phyloP scores from a whole-genome alignment of 371 early-diverging fungal species.

The Lichtheimia ornata region DNA sequence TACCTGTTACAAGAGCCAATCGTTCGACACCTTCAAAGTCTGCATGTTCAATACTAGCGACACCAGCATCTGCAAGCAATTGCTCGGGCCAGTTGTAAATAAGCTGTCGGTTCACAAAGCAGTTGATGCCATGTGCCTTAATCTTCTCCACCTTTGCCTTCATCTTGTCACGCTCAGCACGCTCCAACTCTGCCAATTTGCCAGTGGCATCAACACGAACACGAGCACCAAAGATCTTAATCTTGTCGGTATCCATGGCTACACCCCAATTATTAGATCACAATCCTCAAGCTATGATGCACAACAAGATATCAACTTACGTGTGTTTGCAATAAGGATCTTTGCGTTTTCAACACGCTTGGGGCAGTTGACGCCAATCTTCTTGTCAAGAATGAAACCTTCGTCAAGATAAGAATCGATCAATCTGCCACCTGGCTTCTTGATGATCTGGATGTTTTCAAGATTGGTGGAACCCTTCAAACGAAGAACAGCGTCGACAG shows the following conservation, averaged over 20 bases:
- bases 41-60: conserved; percentile 99
- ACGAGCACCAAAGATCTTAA: conserved; percentile 99
- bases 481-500: conserved; percentile 96
- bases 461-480: conserved; percentile 96
- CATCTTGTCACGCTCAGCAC: conserved; percentile 99
- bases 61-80: conserved; percentile 95
- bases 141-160: conserved; percentile 98
- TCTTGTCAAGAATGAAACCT: conserved; percentile 99
- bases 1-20: conserved; percentile 92
- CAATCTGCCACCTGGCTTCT: conserved; percentile 96
- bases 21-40: conserved; percentile 99
- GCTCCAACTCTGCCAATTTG: conserved; percentile 98
- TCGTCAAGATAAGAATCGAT: conserved; percentile 97
- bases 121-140: conserved; percentile 96
- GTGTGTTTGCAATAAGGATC: conserved; percentile 98
- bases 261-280: conserved; percentile 4
- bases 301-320: conserved; percentile 41
- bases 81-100: conserved; percentile 99
- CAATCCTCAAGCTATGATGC: not conserved
- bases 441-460: conserved; percentile 99
- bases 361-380: conserved; percentile 97
- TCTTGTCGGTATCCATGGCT: conserved; percentile 99
- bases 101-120: conserved; percentile 99
- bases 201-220: conserved; percentile 96
- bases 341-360: conserved; percentile 95